A percentile compares a stretch with the other conserved stretches of the same genome.
Conservation (phyloP, 352 stramenopile genomes). For the Thraustotheca clavata region DNA sequence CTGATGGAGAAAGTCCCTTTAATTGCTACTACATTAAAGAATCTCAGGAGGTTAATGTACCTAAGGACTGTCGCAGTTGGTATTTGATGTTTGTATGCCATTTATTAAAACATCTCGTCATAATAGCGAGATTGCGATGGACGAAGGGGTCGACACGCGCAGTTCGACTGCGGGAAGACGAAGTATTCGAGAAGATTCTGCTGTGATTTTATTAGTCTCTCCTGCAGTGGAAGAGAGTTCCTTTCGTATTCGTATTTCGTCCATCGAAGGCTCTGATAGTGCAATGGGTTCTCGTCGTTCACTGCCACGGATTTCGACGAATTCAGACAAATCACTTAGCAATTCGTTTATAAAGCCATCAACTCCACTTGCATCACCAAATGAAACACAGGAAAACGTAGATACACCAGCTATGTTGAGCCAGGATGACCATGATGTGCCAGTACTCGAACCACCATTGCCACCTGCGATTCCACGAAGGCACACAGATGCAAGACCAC, state of each 20-base stretch:
- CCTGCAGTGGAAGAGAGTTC: neutral
- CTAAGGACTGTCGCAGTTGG: too few species aligned
- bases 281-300: neutral
- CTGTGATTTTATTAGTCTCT: too few species aligned
- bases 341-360: neutral
- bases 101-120: too few species aligned
- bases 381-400: neutral
- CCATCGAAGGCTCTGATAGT: neutral
- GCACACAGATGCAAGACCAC: neutral
- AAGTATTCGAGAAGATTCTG: too few species aligned
- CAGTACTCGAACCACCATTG: neutral
- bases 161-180: too few species aligned
- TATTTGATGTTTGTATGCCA: too few species aligned
- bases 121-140: too few species aligned
- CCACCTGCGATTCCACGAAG: neutral
- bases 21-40: too few species aligned
- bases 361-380: neutral
- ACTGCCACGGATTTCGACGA: neutral
- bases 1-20: too few species aligned
- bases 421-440: neutral
- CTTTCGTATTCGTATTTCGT: neutral
- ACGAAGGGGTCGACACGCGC: too few species aligned
- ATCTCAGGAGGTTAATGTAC: too few species aligned
- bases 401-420: neutral
- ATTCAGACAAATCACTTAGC: constrained; percentile 2